Base-by-base conservation (phyloP, 352 stramenopile genomes). In the Phytophthora pistaciae region DNA sequence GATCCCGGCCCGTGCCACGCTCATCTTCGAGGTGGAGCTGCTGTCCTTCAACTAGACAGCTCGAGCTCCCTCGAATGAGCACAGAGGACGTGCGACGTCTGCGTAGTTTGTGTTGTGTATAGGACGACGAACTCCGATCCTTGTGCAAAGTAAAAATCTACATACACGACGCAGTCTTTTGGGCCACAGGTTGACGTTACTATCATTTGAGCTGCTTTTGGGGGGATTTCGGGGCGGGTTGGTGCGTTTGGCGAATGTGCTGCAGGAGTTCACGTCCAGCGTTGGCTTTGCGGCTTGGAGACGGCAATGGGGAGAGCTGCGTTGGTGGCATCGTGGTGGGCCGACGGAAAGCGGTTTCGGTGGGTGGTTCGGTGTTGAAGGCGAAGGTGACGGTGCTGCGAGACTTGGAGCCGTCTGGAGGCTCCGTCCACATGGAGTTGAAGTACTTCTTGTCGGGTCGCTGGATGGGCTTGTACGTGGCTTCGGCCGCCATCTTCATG, bases 21-120 rank as follows among this genome's bases (percentile, higher is more conserved):
- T 98, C 49, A 88, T 96, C 54, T 98, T 98, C 78, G 95, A 98
- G 67, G 92, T 98, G 50, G 95, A 98, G 79, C 80, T 98, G 52
- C 63, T 95, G 62, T 90, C 80, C 48, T 95, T 93, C 73, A 75
- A 78, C 52, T 93, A 89, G 62, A 71, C 50, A 5, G 56, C 48
- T 53, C 50, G 25, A 36, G 38, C 60, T 70, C 25, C 44, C 49
- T 55, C n/a, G 40, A 11, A 62, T 40, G 62, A 33, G 44, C 54
- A 29, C 42, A 13, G 3, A 20, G 46, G 29, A n/a, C 20, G 31
- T 61, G 23, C 31, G 40, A 31, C 18, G 20, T 59, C 29, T 33
- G 29, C 7, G 36, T 61, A 72, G 53, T 7, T 29, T 33, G 29
- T 33, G 29, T 33, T 64, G 14, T 49, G 40, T 49, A n/a, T 23